These are phyloP conservation scores for Ophiostoma pallidulum DNA, from an alignment of 2,329 filamentous ascomycete species.

Conservation along the genomic window DNA sequence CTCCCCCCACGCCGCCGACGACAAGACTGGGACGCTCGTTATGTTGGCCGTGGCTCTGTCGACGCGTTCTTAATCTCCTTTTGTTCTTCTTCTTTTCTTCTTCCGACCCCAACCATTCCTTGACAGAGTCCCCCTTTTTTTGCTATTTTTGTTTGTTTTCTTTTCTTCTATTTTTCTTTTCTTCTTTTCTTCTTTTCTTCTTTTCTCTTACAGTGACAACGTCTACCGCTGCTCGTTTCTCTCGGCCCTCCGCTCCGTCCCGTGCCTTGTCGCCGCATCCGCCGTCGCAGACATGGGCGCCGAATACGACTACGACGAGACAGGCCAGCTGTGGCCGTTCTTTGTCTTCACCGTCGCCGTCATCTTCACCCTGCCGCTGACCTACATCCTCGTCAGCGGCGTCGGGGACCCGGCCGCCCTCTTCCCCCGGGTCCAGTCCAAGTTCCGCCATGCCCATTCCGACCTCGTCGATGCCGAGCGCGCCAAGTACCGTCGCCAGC, in stretches of 20 bases:
- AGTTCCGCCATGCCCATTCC: conserved; percentile 72
- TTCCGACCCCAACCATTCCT: background rate
- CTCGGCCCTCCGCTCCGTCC: background rate
- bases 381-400: conserved; percentile 76
- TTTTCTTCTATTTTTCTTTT: background rate
- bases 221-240: background rate
- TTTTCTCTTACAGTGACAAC: too few species aligned
- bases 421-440: conserved; percentile 71
- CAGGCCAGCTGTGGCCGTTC: conserved; percentile 98
- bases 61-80: background rate
- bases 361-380: conserved; percentile 81
- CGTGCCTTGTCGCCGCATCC: background rate
- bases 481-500: conserved; percentile 78
- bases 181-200: background rate
- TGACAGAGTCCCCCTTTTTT: background rate
- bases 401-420: conserved; percentile 68
- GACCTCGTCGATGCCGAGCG: conserved; percentile 76
- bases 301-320: conserved; percentile 97
- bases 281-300: conserved; percentile 60
- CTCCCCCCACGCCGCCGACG: too few species aligned
- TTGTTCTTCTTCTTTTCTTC: background rate
- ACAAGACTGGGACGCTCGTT: too few species aligned
- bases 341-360: conserved; percentile 88
- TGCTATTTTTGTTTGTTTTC: background rate
- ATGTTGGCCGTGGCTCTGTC: background rate